phyloP scores from a whole-genome alignment of 352 stramenopile species.

The Aphanomyces cochlioides region DNA sequence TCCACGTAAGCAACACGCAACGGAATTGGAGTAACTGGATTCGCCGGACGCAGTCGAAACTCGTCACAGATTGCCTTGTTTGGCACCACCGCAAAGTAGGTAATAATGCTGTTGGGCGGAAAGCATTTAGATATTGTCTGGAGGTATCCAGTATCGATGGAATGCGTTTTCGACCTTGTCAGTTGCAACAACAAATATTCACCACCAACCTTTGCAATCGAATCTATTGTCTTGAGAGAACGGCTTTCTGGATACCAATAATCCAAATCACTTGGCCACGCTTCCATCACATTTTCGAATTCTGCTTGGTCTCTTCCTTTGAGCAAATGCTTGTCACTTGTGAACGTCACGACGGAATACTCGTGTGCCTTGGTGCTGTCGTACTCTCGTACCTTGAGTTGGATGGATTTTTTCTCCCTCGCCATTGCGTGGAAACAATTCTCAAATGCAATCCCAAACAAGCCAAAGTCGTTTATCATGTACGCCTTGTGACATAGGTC shows the following conservation, averaged over 20 bases:
- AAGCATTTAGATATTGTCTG: not conserved
- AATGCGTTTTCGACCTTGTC: not conserved
- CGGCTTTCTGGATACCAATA: not conserved
- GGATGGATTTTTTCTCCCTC: not conserved
- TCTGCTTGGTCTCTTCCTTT: not conserved
- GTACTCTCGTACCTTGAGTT: not conserved
- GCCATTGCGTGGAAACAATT: not conserved
- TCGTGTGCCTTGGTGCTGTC: not conserved
- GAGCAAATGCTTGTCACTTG: not conserved
- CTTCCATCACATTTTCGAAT: not conserved
- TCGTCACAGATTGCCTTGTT: not conserved
- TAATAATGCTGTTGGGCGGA: not conserved
- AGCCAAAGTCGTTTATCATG: slow-evolving; percentile 6
- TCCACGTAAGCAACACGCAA: not conserved
- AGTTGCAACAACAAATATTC: slow-evolving; percentile 6
- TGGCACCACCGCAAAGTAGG: not conserved
- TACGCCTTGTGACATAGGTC: too few species aligned
- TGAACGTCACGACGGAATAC: not conserved
- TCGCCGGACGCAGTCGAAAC: not conserved
- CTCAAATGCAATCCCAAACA: slow-evolving; percentile 7
- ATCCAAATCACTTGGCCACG: slow-evolving; percentile 2
- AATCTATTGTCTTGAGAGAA: slow-evolving; percentile 7
- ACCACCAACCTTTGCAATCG: slow-evolving; percentile 1
- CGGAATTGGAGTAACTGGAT: not conserved
- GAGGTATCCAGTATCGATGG: not conserved